A percentile compares a stretch with the other conserved stretches of the same genome.
Conservation (phyloP, 768 basidiomycete species). For the Boletus rubescentipes region DNA sequence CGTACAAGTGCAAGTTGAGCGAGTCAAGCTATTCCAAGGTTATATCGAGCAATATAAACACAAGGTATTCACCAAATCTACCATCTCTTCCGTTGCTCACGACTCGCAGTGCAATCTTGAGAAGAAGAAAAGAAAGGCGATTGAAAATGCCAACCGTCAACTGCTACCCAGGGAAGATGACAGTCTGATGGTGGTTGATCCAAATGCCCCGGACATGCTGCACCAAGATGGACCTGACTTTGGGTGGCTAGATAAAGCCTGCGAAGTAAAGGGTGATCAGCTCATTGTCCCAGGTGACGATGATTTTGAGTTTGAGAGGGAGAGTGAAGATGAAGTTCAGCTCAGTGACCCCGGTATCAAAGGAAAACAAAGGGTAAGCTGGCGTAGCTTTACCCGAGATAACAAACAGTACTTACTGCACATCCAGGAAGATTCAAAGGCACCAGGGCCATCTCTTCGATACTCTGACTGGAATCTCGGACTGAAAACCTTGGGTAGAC, state of each 20-base stretch:
- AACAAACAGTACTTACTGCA: background rate
- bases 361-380: slow-evolving; percentile 11
- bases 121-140: slow-evolving; percentile 28
- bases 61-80: slow-evolving; percentile 16
- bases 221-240: slow-evolving; percentile 11
- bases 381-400: background rate
- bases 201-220: slow-evolving; percentile 25
- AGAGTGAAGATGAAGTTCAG: slow-evolving; percentile 21
- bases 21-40: slow-evolving; percentile 23
- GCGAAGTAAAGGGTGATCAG: slow-evolving; percentile 27
- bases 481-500: slow-evolving; percentile 5
- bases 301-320: slow-evolving; percentile 10
- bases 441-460: background rate
- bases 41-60: slow-evolving; percentile 20
- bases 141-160: slow-evolving; percentile 13
- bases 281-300: slow-evolving; percentile 17
- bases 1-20: slow-evolving; percentile 14
- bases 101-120: slow-evolving; percentile 19
- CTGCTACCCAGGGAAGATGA: slow-evolving; percentile 23
- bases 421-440: slow-evolving; percentile 1
- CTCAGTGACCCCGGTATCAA: background rate
- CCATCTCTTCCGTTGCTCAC: background rate
- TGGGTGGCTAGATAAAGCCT: slow-evolving; percentile 30
- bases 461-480: slow-evolving; percentile 28
- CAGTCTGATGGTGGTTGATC: slow-evolving; percentile 30